Conservation (phyloP, 768 basidiomycete species). For the Rhizopogon sp. region DNA sequence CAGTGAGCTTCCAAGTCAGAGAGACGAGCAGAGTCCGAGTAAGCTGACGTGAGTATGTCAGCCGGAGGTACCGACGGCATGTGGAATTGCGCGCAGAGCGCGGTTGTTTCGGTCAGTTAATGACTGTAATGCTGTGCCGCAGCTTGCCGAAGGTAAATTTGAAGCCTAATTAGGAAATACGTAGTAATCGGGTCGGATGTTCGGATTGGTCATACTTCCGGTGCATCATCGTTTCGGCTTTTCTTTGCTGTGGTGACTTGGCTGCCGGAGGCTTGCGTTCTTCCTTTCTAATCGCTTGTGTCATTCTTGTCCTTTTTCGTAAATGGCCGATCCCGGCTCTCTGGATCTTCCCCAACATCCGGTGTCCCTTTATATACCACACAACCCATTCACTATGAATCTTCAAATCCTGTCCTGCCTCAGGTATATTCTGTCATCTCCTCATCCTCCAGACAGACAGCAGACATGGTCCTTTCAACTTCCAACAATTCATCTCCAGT, state of each 20-base stretch:
- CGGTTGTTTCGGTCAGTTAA: not conserved
- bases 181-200: constrained; percentile 1
- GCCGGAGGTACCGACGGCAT: not conserved
- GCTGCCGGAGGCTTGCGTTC: not conserved
- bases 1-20: too few species aligned
- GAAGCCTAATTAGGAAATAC: not conserved
- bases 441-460: constrained; percentile 6
- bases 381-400: constrained; percentile 10
- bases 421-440: not conserved
- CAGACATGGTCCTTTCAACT: constrained; percentile 1
- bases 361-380: constrained; percentile 27
- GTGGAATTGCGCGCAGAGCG: not conserved
- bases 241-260: constrained; percentile 15
- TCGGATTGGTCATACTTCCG: not conserved
- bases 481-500: constrained; percentile 24
- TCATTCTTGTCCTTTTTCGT: constrained; percentile 23
- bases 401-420: not conserved
- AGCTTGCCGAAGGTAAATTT: constrained; percentile 2
- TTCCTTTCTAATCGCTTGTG: constrained; percentile 24
- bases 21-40: not conserved
- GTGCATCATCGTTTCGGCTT: constrained; percentile 1
- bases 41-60: not conserved
- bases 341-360: constrained; percentile 10
- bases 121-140: constrained; percentile 6
- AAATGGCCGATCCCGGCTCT: constrained; percentile 31